Evolutionary conservation across 2,329 filamentous ascomycete genomes (phyloP), one percentile per base, ranked within the genome.

Genomic region (Sordariomycetes sp.): DNA sequence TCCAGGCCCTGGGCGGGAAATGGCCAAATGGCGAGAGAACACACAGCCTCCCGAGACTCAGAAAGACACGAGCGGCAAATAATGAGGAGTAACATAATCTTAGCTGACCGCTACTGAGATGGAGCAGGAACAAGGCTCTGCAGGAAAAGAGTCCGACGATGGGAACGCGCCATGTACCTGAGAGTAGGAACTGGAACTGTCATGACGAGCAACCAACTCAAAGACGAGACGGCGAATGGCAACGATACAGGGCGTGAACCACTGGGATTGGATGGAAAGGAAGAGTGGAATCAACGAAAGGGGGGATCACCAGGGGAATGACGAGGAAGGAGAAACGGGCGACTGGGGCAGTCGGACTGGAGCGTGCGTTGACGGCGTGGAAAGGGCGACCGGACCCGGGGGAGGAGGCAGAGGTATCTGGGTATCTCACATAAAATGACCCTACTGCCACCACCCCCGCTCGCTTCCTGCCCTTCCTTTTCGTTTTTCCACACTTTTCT

Each of bases 381-480:
- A 24, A 50, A 24, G 45, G 45, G n/a, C 45, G 20, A 50, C 20
- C 36, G 36, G 15, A n/a, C n/a, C 12, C 36, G 5, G 39, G 39
- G 39, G 39, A 45, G 39, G n/a, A n/a, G 32, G n/a, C 10, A 17
- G 28, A 56, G 45, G 48, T 52, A 52, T 56, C 55, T 56, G 45
- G 28, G 25, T 56, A 56, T 58, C 61, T 61, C 61, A 61, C 58
- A 62, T 61, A 61, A 60, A 64, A 62, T 62, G 60, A 59, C 65
- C 66, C 65, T 65, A 65, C 64, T 65, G 57, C 53, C 59, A 65
- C 67, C 67, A 65, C 64, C 61, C 62, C 61, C 64, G 59, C 59
- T 51, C 59, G 57, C 56, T 59, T 59, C 56, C 51, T 54, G 51
- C 57, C 58, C 58, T 56, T 57, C 56, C 59, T 25, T 52, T 58